Conservation (phyloP, 768 basidiomycete genomes). For the Pleurotus sapidus region DNA sequence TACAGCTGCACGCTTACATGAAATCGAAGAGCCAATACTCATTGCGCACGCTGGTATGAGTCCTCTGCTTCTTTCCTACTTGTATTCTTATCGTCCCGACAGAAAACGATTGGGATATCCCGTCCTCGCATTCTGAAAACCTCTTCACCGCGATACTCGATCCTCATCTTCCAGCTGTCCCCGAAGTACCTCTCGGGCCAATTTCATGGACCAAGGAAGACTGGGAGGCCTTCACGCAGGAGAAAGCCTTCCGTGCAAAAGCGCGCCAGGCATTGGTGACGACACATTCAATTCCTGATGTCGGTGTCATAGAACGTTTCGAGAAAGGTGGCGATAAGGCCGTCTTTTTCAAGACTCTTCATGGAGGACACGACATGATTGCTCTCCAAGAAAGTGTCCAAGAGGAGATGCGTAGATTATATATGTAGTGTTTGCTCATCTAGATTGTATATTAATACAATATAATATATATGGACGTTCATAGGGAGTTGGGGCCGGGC, state of each 20-base stretch:
- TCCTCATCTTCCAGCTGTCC: conserved; percentile 51
- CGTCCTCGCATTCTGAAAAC: conserved; percentile 64
- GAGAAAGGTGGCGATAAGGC: conserved; percentile 42
- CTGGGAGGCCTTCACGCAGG: conserved; percentile 23
- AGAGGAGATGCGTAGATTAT: conserved; percentile 48
- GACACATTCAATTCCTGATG: conserved; percentile 43
- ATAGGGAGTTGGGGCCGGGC: too few relatives aligned
- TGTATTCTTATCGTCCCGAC: neutral
- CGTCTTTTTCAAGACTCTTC: conserved; percentile 56
- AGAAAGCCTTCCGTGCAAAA: conserved; percentile 35
- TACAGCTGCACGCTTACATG: conserved; percentile 60
- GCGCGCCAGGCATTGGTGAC: conserved; percentile 43
- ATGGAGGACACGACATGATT: conserved; percentile 62
- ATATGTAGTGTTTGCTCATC: neutral
- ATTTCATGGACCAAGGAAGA: conserved; percentile 7
- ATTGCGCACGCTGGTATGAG: conserved; percentile 61
- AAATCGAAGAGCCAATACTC: conserved; percentile 64
- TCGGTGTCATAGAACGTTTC: conserved; percentile 62
- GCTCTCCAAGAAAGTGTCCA: conserved; percentile 72
- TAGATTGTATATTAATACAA: neutral
- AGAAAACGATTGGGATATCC: conserved; percentile 77
- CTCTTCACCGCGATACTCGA: conserved; percentile 75
- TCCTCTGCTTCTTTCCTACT: neutral
- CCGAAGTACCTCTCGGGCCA: conserved; percentile 20
- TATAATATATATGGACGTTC: neutral